Base-by-base conservation (phyloP, 176 grass and related monocot genomes). In the Juncus inflexus region DNA sequence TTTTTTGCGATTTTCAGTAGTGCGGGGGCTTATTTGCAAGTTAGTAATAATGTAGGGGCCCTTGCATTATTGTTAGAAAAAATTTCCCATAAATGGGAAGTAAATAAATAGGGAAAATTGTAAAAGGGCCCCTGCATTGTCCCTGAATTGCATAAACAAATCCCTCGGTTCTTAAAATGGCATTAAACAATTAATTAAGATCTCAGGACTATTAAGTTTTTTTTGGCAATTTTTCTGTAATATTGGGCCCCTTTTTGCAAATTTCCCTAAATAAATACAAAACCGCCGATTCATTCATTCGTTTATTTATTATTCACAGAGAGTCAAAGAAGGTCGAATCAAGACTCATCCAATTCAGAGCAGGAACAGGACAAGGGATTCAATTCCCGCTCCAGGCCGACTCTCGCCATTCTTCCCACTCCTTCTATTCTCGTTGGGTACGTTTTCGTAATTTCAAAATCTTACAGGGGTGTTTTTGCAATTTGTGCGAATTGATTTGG, bases 341-440 rank as follows among this genome's bases (percentile, higher is more conserved):
- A 84, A 56, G 74, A 80, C 12, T 53, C 62, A 70, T 78, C 69
- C 56, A 86, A 64, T 70, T 86, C 77, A 53, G 94, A 97, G 42
- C 40, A 73, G 53, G 94, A 97, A 52, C 78, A 86, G 39, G 81
- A 83, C 37, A 97, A 86, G 75, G 80, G 85, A 63, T 86, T 80
- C 79, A 28, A 47, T 47, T 81, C 74, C 40, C 87, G 80, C 55
- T 55, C 86, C 37, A 91, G 74, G 70, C 88, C 94, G 74, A 92
- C 83, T 45, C 62, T 86, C 45, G 75, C 78, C 74, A 83, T 66
- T 19, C 74, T 97, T 55, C 94, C 88, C 43, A 80, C 67, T 14
- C 94, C 94, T 82, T 78, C 88, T 55, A 67, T 97, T 65, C 94
- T 91, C 77, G 94, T 97, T 35, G 94, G 94, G 94, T 97, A 89